Conservation (phyloP, 2,329 filamentous ascomycete genomes). For the Penicillium hesseltinei region DNA sequence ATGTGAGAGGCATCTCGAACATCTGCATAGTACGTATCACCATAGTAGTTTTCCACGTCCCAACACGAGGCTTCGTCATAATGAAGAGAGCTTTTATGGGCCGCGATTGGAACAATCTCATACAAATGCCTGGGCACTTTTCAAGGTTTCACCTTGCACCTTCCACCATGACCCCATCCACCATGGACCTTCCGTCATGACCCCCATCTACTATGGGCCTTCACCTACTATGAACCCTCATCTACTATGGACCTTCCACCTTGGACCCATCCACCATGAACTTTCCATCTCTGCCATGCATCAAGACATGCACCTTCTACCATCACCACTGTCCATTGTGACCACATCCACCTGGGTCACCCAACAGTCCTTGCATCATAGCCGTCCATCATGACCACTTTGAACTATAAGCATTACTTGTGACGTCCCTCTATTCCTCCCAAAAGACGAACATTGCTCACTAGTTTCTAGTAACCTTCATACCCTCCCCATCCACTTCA, state of each 20-base stretch:
- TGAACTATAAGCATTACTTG: background rate
- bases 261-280: too few species aligned
- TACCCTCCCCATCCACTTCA: background rate
- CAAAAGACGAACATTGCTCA: background rate
- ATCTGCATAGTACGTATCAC: constrained; percentile 6
- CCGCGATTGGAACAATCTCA: constrained; percentile 8
- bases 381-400: background rate
- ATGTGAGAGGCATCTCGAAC: constrained; percentile 2
- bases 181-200: background rate
- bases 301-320: background rate
- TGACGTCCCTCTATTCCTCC: background rate
- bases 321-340: background rate
- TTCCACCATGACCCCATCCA: too few species aligned
- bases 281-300: background rate
- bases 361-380: too few species aligned
- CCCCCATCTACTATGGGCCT: background rate
- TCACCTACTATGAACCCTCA: background rate
- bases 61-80: constrained; percentile 1
- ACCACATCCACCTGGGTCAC: background rate
- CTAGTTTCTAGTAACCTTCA: background rate
- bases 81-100: constrained; percentile 3
- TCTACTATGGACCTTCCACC: background rate
- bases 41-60: constrained; percentile 1
- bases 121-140: background rate
- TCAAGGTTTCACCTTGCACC: background rate